These are phyloP conservation scores for Bruguiera hainesii DNA, from an alignment of 441 rosid genomes.

Conservation along the genomic window DNA sequence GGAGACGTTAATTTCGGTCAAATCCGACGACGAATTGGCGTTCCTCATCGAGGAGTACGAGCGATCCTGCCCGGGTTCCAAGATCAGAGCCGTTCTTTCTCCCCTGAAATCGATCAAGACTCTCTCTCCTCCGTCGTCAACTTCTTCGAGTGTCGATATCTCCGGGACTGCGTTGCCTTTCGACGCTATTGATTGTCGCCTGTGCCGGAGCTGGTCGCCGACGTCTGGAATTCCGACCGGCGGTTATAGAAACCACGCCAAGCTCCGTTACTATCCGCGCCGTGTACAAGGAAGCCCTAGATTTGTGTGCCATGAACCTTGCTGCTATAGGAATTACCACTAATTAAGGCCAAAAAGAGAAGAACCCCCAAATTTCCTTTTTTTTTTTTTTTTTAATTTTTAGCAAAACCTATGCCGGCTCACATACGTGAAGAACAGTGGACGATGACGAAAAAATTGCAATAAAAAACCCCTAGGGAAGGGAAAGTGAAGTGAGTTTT, in stretches of 20 bases:
- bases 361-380: neutral
- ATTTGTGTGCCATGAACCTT: conserved; percentile 18
- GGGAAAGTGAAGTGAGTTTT: no score
- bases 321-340: conserved; percentile 18
- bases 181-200: conserved; percentile 16
- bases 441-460: no score
- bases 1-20: conserved; percentile 69
- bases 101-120: conserved; percentile 43
- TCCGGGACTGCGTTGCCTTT: conserved; percentile 23
- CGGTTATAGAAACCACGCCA: conserved; percentile 16
- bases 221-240: conserved; percentile 24
- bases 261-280: conserved; percentile 20
- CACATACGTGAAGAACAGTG: no score
- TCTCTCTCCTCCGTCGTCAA: conserved; percentile 41
- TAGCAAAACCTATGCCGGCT: no score
- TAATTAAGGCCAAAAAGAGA: conserved; percentile 6
- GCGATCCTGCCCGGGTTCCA: conserved; percentile 30
- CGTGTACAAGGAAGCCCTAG: conserved; percentile 25
- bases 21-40: conserved; percentile 66
- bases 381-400: neutral
- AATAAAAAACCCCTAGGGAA: no score
- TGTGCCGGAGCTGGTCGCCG: conserved; percentile 21
- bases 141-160: conserved; percentile 29
- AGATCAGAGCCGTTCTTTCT: conserved; percentile 61
- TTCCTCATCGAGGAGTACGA: conserved; percentile 59